phyloP scores from a whole-genome alignment of 106 monocot species.

The Dendrobium huoshanense region DNA sequence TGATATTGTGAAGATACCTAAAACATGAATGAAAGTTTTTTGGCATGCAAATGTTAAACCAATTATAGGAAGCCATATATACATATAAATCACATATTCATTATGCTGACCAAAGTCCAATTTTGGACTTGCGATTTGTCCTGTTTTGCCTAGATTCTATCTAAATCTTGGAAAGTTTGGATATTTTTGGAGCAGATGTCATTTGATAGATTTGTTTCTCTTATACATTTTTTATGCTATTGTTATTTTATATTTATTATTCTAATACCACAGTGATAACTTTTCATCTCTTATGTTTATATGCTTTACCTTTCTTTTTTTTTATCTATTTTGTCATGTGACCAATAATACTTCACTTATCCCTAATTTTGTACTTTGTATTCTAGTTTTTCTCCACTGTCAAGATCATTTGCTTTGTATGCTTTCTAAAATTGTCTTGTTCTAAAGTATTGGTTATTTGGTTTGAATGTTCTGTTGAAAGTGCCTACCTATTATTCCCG shows the following conservation, averaged over 20 bases:
- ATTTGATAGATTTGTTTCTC: not conserved
- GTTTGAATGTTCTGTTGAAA: not conserved
- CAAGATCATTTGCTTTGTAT: not conserved
- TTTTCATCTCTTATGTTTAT: not conserved
- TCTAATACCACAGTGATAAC: not conserved
- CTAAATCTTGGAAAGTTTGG: not conserved
- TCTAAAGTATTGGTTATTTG: not conserved
- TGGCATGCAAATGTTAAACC: too few relatives aligned
- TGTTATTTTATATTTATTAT: not conserved
- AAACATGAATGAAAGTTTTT: too few relatives aligned
- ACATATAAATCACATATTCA: too few relatives aligned
- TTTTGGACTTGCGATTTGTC: too few relatives aligned
- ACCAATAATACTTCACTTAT: not conserved
- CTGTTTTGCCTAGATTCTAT: too few relatives aligned
- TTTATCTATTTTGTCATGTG: not conserved
- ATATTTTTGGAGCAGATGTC: not conserved
- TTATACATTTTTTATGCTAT: not conserved
- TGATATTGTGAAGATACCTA: too few relatives aligned
- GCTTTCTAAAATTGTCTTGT: not conserved
- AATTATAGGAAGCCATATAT: too few relatives aligned
- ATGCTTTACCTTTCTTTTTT: not conserved
- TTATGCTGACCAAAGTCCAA: too few relatives aligned
- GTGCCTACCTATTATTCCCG: not conserved
- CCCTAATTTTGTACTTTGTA: not conserved
- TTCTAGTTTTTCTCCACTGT: not conserved